phyloP scores from a whole-genome alignment of 192 early-diverging fungal genomes.

The Lunasporangiospora selenospora region DNA sequence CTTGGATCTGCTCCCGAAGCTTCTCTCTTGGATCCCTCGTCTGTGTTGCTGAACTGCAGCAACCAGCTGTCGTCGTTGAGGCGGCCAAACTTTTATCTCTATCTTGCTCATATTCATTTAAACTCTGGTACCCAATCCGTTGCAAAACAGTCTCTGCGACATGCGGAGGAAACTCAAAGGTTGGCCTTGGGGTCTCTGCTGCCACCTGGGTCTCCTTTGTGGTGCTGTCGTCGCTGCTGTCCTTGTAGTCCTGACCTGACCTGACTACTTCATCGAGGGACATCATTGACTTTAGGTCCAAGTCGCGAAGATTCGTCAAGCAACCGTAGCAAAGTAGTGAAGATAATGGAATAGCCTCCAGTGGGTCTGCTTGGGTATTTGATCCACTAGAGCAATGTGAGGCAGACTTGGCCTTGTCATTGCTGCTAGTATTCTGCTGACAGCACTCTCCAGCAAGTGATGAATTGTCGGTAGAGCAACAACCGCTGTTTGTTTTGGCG shows the following conservation, averaged over 20 bases:
- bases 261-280: no score
- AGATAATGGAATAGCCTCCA: slow-evolving; percentile 28
- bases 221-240: not conserved
- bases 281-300: slow-evolving; percentile 46
- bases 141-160: slow-evolving; percentile 46
- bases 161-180: slow-evolving; percentile 52
- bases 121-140: slow-evolving; percentile 12
- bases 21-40: slow-evolving; percentile 47
- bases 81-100: not conserved
- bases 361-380: not conserved
- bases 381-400: not conserved
- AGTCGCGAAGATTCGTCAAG: slow-evolving; percentile 56
- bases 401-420: not conserved
- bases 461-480: slow-evolving; percentile 9
- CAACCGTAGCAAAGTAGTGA: slow-evolving; percentile 60
- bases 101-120: slow-evolving; percentile 16
- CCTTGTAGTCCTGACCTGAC: slow-evolving; percentile 11
- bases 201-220: no score
- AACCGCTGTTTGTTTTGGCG: not conserved
- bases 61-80: not conserved
- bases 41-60: no score
- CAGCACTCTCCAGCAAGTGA: slow-evolving; percentile 14
- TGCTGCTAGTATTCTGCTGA: slow-evolving; percentile 3
- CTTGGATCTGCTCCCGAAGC: slow-evolving; percentile 66
- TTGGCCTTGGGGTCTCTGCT: no score